Base-by-base conservation (phyloP, 2,329 filamentous ascomycete species). In the Hymenoscyphus albidus region DNA sequence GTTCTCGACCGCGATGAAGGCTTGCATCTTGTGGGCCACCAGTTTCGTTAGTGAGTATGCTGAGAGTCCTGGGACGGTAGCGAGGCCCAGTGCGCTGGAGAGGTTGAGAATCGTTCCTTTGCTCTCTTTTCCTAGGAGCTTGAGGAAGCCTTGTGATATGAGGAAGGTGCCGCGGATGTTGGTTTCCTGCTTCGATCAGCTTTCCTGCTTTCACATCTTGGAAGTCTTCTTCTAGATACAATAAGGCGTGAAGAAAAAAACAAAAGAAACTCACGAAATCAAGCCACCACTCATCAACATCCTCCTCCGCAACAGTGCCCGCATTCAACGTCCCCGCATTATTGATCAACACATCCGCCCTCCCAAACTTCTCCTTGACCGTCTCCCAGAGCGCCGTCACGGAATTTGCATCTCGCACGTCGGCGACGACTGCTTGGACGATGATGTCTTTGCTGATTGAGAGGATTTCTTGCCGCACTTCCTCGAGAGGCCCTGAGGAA, bases 311-410 rank as follows among this genome's bases (percentile, higher is more conserved):
- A 31, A 68, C 35, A 5, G 38, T 51, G 5, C 61, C 65, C 4
- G 42, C 38, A 12, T 40, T 18, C n/a, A 64, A 27, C 32, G 18
- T 56, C 6, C 67, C 68, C 14, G 69, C 68, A 59, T 69, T 70
- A 18, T 70, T 71, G 13, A 69, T 38, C 18, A 88, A 76, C n/a
- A 86, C 76, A 73, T 88, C 85, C 18, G 85, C 73, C n/a, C 77
- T 76, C 35, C 78, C 78, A 66, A 82, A 83, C 61, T 59, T 62
- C 16, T 59, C 57, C 40, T 67, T 65, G 10, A 70, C 64, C 27
- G 76, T 66, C 14, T 40, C 63, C 58, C 59, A 71, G 4, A 70
- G 61, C 14, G 31, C 64, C 12, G 62, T 39, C 56, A 67, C 69
- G 42, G 67, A 67, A 4, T 59, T 60, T 5, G 58, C 42, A 40